Conservation (phyloP, 306 rosid species). For the Quercus mongolica region DNA sequence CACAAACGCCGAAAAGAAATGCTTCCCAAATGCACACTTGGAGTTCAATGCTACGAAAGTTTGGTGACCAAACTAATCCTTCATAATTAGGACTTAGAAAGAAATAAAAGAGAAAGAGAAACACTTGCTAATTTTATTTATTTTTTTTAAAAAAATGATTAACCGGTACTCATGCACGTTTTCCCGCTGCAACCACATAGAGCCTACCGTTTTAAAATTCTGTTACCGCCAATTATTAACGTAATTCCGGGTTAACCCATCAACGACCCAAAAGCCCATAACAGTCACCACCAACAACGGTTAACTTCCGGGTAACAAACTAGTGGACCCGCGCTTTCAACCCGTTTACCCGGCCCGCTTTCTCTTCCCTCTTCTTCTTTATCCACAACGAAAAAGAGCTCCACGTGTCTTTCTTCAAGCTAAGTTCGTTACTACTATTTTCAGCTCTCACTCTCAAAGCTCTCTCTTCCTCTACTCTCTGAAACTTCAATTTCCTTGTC, state of each 20-base stretch:
- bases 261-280: neutral
- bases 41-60: too few species aligned
- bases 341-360: constrained; percentile 11
- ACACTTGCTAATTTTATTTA: too few species aligned
- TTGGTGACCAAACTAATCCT: too few species aligned
- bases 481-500: constrained; percentile 13
- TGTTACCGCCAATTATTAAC: constrained; percentile 20
- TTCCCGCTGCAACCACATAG: constrained; percentile 24
- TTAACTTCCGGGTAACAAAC: neutral
- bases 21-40: too few species aligned
- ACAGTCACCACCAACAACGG: neutral
- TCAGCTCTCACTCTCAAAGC: neutral
- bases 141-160: neutral
- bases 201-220: constrained; percentile 24
- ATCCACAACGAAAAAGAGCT: constrained; percentile 40
- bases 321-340: constrained; percentile 10
- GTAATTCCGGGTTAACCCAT: constrained; percentile 6
- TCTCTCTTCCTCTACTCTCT: constrained; percentile 15
- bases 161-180: neutral
- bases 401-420: constrained; percentile 63
- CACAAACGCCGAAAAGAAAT: too few species aligned
- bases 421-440: neutral
- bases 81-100: too few species aligned
- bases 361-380: neutral
- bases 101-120: too few species aligned